phyloP scores from a whole-genome alignment of 768 basidiomycete species.

The Lentinus tigrinus region DNA sequence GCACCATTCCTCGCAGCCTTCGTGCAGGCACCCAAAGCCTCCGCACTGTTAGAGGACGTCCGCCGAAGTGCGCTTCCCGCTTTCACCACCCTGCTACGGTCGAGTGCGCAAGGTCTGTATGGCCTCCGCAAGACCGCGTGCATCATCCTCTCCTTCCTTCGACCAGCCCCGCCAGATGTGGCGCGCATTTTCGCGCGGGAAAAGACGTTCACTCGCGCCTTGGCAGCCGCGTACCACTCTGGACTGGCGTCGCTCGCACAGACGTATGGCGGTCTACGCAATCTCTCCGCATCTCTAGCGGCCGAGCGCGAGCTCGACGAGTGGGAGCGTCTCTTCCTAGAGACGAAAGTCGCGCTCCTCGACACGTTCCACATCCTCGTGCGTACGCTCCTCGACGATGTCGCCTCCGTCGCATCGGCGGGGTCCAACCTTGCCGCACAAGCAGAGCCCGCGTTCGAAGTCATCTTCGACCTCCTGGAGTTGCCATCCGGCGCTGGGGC shows the following conservation, averaged over 20 bases:
- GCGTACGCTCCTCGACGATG: constrained; percentile 43
- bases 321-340: constrained; percentile 72
- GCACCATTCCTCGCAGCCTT: constrained; percentile 43
- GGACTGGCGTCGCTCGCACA: constrained; percentile 54
- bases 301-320: constrained; percentile 41
- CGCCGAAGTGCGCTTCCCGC: constrained; percentile 53
- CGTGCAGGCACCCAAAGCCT: constrained; percentile 26
- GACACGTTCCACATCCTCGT: constrained; percentile 68
- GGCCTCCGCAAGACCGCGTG: constrained; percentile 62
- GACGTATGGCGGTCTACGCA: constrained; percentile 57
- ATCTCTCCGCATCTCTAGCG: constrained; percentile 24
- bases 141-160: constrained; percentile 54
- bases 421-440: constrained; percentile 44
- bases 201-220: constrained; percentile 51
- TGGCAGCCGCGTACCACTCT: constrained; percentile 60
- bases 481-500: constrained; percentile 32
- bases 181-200: constrained; percentile 51
- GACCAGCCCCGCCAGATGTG: constrained; percentile 46
- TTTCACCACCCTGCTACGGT: constrained; percentile 48
- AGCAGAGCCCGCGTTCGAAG: constrained; percentile 54
- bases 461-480: constrained; percentile 59
- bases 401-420: constrained; percentile 36
- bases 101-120: constrained; percentile 52
- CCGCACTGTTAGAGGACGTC: constrained; percentile 34
- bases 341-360: constrained; percentile 70